These are phyloP conservation scores for Nyssa sinensis DNA, from an alignment of 148 eudicot genomes.

Conservation along the genomic window DNA sequence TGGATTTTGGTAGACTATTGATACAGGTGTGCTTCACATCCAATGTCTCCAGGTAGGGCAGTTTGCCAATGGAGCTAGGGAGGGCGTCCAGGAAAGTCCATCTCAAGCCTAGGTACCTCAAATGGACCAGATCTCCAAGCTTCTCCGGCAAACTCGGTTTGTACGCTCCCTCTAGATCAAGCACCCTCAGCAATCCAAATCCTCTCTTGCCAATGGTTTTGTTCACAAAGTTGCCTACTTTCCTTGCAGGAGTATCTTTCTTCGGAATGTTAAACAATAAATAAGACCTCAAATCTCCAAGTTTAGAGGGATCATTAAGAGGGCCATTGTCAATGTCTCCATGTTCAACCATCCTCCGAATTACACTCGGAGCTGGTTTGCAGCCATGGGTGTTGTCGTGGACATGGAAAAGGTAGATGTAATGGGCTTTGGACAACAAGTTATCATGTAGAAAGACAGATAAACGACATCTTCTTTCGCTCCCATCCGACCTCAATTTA, in stretches of 20 bases:
- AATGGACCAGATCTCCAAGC: constrained; percentile 37
- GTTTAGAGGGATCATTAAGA: not conserved
- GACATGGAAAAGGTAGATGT: constrained; percentile 39
- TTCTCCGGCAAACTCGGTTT: constrained; percentile 49
- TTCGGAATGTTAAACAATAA: constrained; percentile 37
- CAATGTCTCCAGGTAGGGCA: constrained; percentile 45
- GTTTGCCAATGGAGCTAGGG: constrained; percentile 41
- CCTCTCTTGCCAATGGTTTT: constrained; percentile 24
- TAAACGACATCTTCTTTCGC: constrained; percentile 35
- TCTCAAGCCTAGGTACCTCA: constrained; percentile 55
- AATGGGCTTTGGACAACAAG: constrained; percentile 30
- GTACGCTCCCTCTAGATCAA: constrained; percentile 50
- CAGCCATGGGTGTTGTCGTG: constrained; percentile 6
- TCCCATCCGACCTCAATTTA: constrained; percentile 48
- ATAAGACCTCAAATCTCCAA: constrained; percentile 34
- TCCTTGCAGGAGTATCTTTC: constrained; percentile 44
- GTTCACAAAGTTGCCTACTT: constrained; percentile 36
- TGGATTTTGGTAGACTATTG: constrained; percentile 36
- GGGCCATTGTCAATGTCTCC: constrained; percentile 17
- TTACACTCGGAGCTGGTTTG: not conserved
- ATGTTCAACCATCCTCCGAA: constrained; percentile 39
- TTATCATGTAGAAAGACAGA: constrained; percentile 28
- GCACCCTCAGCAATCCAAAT: constrained; percentile 44
- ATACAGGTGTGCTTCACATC: constrained; percentile 52
- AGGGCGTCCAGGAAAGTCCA: constrained; percentile 50